phyloP scores from a whole-genome alignment of 352 stramenopile genomes.

The Phytophthora litchii region DNA sequence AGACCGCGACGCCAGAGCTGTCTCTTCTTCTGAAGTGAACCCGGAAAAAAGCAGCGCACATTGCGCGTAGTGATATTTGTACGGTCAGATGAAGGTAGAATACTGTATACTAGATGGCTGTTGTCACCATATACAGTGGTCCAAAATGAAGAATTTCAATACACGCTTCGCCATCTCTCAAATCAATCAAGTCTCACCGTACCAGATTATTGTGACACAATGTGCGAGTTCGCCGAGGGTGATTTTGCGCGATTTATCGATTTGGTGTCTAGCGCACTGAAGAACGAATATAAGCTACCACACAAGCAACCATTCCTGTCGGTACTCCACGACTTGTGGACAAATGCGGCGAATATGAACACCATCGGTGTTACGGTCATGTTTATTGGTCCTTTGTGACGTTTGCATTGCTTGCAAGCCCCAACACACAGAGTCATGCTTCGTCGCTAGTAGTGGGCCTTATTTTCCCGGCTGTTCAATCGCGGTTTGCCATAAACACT shows the following conservation, averaged over 20 bases:
- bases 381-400: background rate
- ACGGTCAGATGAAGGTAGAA: background rate
- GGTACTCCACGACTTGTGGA: background rate
- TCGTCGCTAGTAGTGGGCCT: background rate
- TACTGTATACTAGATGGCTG: background rate
- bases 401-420: background rate
- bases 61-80: background rate
- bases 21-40: background rate
- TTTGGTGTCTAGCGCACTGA: background rate
- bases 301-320: background rate
- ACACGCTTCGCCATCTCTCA: background rate
- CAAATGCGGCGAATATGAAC: background rate
- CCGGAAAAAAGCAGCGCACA: conserved; percentile 4
- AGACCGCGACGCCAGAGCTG: background rate
- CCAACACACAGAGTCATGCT: background rate
- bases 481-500: background rate
- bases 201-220: background rate
- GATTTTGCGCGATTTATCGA: background rate
- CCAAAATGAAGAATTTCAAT: background rate
- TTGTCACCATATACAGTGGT: background rate
- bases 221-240: background rate
- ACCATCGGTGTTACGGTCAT: background rate
- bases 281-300: background rate
- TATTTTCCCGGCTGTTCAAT: background rate
- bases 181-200: background rate